Evolutionary conservation across 2,329 filamentous ascomycete genomes (phyloP).

Genomic region (Aureobasidium mangrovei): DNA sequence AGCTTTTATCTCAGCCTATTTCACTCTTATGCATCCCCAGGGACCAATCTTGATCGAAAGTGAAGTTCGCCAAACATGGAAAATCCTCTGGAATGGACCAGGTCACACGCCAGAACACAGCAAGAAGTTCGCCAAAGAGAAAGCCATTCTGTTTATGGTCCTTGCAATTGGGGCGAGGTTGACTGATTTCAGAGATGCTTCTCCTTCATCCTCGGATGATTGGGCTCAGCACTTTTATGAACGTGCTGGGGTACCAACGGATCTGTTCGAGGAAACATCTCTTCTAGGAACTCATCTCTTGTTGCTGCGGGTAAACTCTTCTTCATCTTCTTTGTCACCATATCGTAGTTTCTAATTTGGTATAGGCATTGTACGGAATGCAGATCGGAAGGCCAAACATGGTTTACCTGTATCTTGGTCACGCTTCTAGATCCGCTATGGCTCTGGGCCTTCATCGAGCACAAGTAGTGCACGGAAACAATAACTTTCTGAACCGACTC

Average conservation of each 20-base stretch:
- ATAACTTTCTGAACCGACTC: neutral
- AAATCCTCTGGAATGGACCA: neutral
- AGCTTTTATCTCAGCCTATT: slow-evolving; percentile 8
- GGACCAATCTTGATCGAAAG: neutral
- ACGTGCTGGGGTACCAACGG: slow-evolving; percentile 3
- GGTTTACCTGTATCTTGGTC: slow-evolving; percentile 9
- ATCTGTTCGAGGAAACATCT: slow-evolving; percentile 10
- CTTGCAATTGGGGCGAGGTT: slow-evolving; percentile 10
- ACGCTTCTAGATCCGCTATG: slow-evolving; percentile 12
- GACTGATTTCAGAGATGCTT: neutral
- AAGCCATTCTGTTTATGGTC: slow-evolving; percentile 10
- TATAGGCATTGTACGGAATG: slow-evolving; percentile 8
- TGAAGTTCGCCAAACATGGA: slow-evolving; percentile 5
- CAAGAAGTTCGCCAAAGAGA: slow-evolving; percentile 1
- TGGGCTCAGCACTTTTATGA: slow-evolving; percentile 12
- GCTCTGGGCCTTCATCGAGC: slow-evolving; percentile 13
- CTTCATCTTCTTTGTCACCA: neutral
- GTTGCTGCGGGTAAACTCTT: neutral
- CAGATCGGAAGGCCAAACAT: slow-evolving; percentile 8
- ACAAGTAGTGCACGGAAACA: slow-evolving; percentile 1
- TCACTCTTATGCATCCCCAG: slow-evolving; percentile 9
- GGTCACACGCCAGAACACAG: neutral
- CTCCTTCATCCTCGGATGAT: neutral
- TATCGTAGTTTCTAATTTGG: neutral
- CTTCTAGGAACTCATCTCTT: slow-evolving; percentile 10